A percentile compares a stretch with the other conserved stretches of the same genome.
Evolutionary conservation across 2,329 filamentous ascomycete genomes (phyloP).

Genomic region (Verticillium klebahnii): DNA sequence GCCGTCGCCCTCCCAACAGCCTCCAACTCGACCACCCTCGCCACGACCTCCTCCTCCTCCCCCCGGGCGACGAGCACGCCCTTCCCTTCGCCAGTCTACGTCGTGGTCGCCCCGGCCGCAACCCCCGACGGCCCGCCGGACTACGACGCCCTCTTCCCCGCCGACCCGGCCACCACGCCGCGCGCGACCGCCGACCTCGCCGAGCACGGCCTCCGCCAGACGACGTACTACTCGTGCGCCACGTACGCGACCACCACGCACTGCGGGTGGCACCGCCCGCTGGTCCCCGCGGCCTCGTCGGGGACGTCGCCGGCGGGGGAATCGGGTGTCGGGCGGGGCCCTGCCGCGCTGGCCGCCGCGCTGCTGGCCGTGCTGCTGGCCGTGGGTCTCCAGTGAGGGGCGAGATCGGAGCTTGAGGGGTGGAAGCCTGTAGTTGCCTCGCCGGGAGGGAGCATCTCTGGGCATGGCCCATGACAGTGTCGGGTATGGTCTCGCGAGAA

Average conservation of each 20-base stretch:
- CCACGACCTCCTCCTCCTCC: neutral
- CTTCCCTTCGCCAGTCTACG: neutral
- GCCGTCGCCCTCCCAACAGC: conserved; percentile 5
- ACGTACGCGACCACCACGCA: conserved; percentile 7
- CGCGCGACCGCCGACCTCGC: conserved; percentile 11
- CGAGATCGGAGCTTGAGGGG: neutral
- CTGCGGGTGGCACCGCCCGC: conserved; percentile 13
- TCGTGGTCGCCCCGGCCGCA: neutral
- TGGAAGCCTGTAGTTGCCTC: neutral
- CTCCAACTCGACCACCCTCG: neutral
- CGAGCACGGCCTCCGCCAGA: conserved; percentile 11
- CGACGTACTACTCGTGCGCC: conserved; percentile 12
- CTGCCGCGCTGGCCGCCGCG: neutral
- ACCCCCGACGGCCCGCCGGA: conserved; percentile 7
- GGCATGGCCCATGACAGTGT: too few species aligned
- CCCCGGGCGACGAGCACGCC: neutral
- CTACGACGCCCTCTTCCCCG: conserved; percentile 12
- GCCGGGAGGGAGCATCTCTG: too few species aligned
- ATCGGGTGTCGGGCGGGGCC: neutral
- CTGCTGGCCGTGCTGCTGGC: neutral
- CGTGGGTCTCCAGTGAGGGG: neutral
- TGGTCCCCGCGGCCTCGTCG: conserved; percentile 7
- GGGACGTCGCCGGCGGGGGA: neutral
- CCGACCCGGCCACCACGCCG: conserved; percentile 10
- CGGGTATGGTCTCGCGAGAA: too few species aligned